These are phyloP conservation scores for Wallacemonas rigidus DNA, from an alignment of 208 protist species.

Conservation along the genomic window DNA sequence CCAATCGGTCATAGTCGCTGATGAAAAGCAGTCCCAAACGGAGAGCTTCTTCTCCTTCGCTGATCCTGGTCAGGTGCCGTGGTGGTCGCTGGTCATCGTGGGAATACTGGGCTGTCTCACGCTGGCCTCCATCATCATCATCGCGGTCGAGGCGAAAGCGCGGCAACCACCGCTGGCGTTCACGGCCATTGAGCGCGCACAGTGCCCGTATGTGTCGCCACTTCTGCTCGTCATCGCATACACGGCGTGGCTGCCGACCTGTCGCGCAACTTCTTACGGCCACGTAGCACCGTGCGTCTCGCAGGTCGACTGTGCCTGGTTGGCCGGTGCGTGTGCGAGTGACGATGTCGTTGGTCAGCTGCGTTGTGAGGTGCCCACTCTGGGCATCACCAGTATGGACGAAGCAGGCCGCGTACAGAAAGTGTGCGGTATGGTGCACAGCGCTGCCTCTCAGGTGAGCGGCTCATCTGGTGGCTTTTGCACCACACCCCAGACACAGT, in stretches of 20 bases:
- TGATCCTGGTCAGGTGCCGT: constrained; percentile 32
- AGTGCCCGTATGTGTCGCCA: constrained; percentile 36
- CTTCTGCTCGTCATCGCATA: constrained; percentile 29
- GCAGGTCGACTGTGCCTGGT: constrained; percentile 40
- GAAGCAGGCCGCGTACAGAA: not conserved
- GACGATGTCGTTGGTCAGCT: constrained; percentile 24
- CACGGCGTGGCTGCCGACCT: constrained; percentile 30
- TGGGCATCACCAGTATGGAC: not conserved
- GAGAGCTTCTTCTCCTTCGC: constrained; percentile 42
- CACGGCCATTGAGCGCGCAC: constrained; percentile 16
- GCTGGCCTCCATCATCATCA: constrained; percentile 37
- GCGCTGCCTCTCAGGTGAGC: not conserved
- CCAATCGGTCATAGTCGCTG: constrained; percentile 10
- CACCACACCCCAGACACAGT: constrained; percentile 25
- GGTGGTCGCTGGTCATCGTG: constrained; percentile 45
- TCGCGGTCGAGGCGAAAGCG: constrained; percentile 21
- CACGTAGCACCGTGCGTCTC: constrained; percentile 28
- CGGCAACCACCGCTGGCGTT: constrained; percentile 28
- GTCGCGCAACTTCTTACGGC: constrained; percentile 14
- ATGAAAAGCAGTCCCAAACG: not conserved
- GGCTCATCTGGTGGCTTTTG: constrained; percentile 35
- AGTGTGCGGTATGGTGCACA: not conserved
- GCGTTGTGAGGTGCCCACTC: constrained; percentile 26
- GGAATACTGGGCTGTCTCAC: constrained; percentile 26
- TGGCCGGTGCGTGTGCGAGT: constrained; percentile 28